phyloP scores from a whole-genome alignment of 208 protist genomes.

The Acanthamoeba castellanii region DNA sequence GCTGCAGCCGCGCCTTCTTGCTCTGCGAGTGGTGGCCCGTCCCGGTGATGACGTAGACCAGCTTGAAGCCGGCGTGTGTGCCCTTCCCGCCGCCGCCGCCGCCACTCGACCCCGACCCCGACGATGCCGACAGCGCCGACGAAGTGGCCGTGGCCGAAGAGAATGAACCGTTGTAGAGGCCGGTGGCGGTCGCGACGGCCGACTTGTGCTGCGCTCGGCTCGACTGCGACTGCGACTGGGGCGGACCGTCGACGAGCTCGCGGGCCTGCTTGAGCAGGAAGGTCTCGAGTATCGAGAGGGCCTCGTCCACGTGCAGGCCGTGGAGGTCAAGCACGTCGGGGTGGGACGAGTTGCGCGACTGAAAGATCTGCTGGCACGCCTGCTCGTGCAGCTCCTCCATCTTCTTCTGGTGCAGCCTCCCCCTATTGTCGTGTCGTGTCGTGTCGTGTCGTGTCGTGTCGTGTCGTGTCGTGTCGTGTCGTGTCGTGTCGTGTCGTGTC shows the following conservation, averaged over 20 bases:
- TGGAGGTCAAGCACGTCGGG: conserved; percentile 55
- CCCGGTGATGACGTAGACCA: conserved; percentile 76
- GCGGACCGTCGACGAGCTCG: not conserved
- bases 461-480: too few relatives aligned
- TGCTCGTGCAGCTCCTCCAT: conserved; percentile 64
- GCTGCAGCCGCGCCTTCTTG: conserved; percentile 71
- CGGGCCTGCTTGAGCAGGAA: conserved; percentile 30
- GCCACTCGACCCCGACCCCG: too few relatives aligned
- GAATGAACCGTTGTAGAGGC: not conserved
- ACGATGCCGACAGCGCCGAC: not conserved
- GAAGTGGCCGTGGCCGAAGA: conserved; percentile 25
- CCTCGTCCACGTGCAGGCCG: conserved; percentile 69
- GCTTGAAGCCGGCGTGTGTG: not conserved
- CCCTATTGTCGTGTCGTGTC: not conserved
- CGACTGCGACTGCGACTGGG: not conserved
- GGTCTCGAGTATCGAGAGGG: conserved; percentile 27
- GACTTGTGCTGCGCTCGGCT: not conserved
- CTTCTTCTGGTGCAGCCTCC: conserved; percentile 38
- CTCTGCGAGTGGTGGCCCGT: conserved; percentile 77
- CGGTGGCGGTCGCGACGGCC: not conserved
- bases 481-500: too few relatives aligned
- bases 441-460: not conserved
- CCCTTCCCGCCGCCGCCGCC: too few relatives aligned
- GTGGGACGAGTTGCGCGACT: conserved; percentile 41
- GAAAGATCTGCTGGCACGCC: conserved; percentile 63